Base-by-base conservation (phyloP, 1,139 yeast species). In the Blastobotrys aristatus region DNA sequence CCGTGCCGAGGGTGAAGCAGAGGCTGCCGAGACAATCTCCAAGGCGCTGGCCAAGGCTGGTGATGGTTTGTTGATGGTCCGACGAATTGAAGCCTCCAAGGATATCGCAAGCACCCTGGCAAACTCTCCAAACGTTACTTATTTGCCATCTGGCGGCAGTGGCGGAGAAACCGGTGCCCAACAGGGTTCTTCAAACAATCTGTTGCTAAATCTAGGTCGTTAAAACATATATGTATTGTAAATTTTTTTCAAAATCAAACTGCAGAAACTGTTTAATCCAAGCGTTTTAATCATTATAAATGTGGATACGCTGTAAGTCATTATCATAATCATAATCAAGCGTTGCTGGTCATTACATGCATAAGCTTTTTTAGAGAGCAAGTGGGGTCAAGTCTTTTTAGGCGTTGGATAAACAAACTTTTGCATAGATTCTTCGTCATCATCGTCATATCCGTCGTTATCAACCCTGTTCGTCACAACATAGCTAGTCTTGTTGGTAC, bases 1-100 rank as follows among this genome's bases (percentile, higher is more conserved):
- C 56, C 80, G 97, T 60, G 99, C 99, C 22, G 98, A 94, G 70
- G 99, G 98, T 69, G 99, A 94, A 71, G 98, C 98, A 38, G 98
- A 94, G 69, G 88, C 96, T 49, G 99, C 97, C 6, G 98, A 92
- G 54, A 82, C 84, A 52, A 95, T 94, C 55, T 88, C 97, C 42
- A 88, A 83, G 69, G 97, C 98, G 3, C 77, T 94, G 59, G 80
- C 83, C 46, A 89, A 89, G 72, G 92, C 96, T 30, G 98, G 98
- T 66, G 97, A 94, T 64, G 98, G 98, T 57, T 76, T 94, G 60
- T 75, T 94, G 66, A 78, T 87, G 76, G 89, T 92, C 62, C 82
- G 98, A 77, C 79, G 97, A 71, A 80, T 94, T 60, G 98, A 94
- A 66, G 97, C 98, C 1, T 86, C 96, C 36, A 89, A 87, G 72